Conservation (phyloP, 768 basidiomycete genomes). For the Boletus subcaerulescens region DNA sequence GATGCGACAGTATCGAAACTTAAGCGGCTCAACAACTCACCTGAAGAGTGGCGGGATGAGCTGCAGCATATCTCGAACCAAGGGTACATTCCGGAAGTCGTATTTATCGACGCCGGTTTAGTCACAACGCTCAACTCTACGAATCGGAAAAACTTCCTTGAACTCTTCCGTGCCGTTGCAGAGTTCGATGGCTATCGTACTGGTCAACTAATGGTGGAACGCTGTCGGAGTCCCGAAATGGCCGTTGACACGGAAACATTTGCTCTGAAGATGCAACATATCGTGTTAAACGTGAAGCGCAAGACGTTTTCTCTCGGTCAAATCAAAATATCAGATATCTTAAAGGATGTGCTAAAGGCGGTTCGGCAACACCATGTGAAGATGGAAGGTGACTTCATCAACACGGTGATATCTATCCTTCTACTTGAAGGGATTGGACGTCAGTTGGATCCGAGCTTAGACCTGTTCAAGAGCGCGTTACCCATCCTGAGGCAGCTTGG, state of each 20-base stretch:
- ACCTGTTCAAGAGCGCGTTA: constrained; percentile 92
- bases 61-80: constrained; percentile 56
- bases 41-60: constrained; percentile 66
- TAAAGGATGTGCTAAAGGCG: constrained; percentile 82
- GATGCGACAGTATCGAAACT: constrained; percentile 71
- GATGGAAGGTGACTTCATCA: constrained; percentile 98
- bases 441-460: constrained; percentile 86
- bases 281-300: constrained; percentile 89
- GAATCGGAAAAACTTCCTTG: constrained; percentile 93
- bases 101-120: constrained; percentile 96
- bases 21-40: constrained; percentile 52
- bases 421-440: constrained; percentile 94
- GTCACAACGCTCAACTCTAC: constrained; percentile 79
- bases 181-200: constrained; percentile 96
- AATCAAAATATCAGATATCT: constrained; percentile 92
- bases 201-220: constrained; percentile 94
- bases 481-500: constrained; percentile 93
- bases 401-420: constrained; percentile 93
- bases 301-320: constrained; percentile 97
- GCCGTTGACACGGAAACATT: constrained; percentile 93
- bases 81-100: constrained; percentile 90
- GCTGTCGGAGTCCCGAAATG: constrained; percentile 87
- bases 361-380: constrained; percentile 94
- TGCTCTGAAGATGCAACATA: constrained; percentile 95
- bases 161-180: constrained; percentile 93